Evolutionary conservation across 306 rosid genomes (phyloP).

Genomic region (Vigna hirtella): DNA sequence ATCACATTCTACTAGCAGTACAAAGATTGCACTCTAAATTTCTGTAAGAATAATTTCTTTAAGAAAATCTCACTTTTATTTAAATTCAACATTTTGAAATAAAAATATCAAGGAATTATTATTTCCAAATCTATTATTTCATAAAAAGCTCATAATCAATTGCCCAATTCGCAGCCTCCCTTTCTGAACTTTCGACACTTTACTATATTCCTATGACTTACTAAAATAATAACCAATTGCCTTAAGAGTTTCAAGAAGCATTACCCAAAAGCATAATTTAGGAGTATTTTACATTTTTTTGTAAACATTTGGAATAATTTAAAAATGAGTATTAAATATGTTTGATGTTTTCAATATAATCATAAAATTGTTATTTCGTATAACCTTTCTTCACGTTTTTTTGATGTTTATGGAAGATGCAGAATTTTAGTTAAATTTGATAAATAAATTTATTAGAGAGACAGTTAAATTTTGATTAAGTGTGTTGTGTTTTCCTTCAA

Average conservation of each 20-base stretch:
- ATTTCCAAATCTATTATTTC: no score
- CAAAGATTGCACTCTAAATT: no score
- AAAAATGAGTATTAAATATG: background rate
- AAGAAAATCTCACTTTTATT: no score
- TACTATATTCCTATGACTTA: background rate
- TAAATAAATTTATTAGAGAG: background rate
- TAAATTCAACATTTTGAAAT: no score
- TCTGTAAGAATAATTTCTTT: no score
- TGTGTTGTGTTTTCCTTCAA: background rate
- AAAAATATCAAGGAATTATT: no score
- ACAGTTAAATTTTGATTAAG: background rate
- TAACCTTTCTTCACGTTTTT: background rate
- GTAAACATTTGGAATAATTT: background rate
- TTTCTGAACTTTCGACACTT: no score
- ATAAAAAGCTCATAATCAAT: no score
- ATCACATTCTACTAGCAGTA: no score
- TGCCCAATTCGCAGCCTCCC: no score
- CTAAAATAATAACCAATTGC: background rate
- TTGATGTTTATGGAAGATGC: background rate
- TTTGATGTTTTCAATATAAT: background rate
- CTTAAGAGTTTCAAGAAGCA: background rate
- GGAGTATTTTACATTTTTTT: background rate
- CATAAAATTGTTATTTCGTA: background rate
- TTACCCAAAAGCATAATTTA: background rate
- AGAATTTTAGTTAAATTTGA: background rate